phyloP scores from a whole-genome alignment of 768 basidiomycete species.

The Rhizopogon salebrosus region DNA sequence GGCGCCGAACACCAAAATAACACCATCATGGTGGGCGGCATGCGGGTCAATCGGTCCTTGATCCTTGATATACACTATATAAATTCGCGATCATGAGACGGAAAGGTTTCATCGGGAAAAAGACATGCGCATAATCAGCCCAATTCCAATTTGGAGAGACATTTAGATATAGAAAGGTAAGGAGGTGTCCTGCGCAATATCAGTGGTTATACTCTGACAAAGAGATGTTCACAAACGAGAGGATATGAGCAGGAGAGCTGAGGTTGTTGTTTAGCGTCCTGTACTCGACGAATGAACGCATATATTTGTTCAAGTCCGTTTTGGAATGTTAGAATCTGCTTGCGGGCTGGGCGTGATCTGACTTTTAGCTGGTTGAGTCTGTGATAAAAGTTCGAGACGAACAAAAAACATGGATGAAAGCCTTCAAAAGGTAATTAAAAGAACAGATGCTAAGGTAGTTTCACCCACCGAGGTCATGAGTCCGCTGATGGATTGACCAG shows the following conservation, averaged over 20 bases:
- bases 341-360: background rate
- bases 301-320: background rate
- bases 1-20: too few species aligned
- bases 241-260: background rate
- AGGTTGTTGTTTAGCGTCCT: background rate
- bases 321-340: background rate
- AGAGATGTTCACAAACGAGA: background rate
- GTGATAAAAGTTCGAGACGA: background rate
- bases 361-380: background rate
- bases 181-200: background rate
- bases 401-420: slow-evolving; percentile 1
- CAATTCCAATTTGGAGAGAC: too few species aligned
- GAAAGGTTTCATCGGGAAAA: background rate
- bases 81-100: background rate
- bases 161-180: background rate
- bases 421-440: background rate
- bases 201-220: background rate
- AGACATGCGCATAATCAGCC: background rate
- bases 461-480: background rate
- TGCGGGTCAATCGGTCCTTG: background rate
- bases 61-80: background rate
- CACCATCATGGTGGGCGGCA: background rate
- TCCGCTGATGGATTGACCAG: background rate
- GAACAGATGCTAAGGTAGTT: background rate
- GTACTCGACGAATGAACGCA: background rate